Base-by-base conservation (phyloP, 164 flowering plant genomes). In the Vitis amurensis region DNA sequence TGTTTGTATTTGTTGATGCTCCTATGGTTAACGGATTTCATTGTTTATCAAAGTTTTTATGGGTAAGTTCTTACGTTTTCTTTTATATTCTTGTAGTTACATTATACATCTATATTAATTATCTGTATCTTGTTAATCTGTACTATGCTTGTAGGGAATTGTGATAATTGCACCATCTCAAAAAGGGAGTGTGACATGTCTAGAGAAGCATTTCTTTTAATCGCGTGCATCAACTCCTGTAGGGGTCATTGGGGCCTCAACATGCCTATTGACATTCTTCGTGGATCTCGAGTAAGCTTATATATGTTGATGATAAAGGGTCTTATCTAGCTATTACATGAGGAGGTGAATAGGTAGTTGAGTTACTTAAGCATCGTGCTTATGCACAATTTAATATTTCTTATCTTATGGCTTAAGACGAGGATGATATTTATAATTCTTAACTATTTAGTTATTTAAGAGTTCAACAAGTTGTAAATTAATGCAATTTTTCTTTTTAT, bases 251-350 rank as follows among this genome's bases (percentile, higher is more conserved):
- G 89, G 89, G 91, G 89, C 56, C 83, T 87, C 60, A 85, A 81
- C 68, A 68, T 85, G 83, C 88, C 89, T 6, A 52, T 87, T 44
- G 91, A 85, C 59, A 71, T 85, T 72, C 89, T 87, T 76, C 88
- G 89, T 57, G 91, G 91, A 31, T 87, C 91, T 77, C 81, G 84
- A 63, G 91, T 87, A 81, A 77, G 89, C 68, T 44, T 29, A 7
- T 44, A 37, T 2, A 19, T 47, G 16, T 49, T 49, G 12, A 27
- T 4, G 23, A 29, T 52, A 11, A 23, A 11, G 6, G 8, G 3
- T 29, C 29, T 50, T 64, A 5, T 50, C 17, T 50, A 27, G 8
- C 11, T 5, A 63, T 63, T 63, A 49, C 5, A 30, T 61, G 3
- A 5, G 44, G 31, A 31, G 9, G 64, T 27, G 64, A 4, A 2